phyloP scores from a whole-genome alignment of 2,329 filamentous ascomycete species.

The Teratosphaeria nubilosa region DNA sequence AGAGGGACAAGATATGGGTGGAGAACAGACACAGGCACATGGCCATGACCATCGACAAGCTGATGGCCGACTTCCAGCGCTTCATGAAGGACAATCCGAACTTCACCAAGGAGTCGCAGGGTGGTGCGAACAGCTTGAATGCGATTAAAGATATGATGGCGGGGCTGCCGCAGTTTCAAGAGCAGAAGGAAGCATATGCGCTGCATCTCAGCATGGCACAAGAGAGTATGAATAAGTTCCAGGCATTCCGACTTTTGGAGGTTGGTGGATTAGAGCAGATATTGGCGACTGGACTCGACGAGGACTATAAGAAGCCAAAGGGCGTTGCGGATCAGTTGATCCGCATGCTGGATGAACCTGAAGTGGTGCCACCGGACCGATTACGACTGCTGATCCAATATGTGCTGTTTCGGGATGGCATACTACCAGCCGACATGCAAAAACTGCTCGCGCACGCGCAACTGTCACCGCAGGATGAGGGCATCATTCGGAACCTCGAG shows the following conservation, averaged over 20 bases:
- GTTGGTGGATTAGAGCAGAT: slow-evolving; percentile 82
- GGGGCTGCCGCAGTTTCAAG: slow-evolving; percentile 84
- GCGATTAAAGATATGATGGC: slow-evolving; percentile 96
- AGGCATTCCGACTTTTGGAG: slow-evolving; percentile 73
- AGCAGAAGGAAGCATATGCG: slow-evolving; percentile 91
- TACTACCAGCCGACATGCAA: slow-evolving; percentile 73
- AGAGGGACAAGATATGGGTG: slow-evolving; percentile 91
- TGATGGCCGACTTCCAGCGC: slow-evolving; percentile 84
- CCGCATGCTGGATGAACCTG: slow-evolving; percentile 76
- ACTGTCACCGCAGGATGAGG: slow-evolving; percentile 62
- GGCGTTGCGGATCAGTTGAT: slow-evolving; percentile 78
- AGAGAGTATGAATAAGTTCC: slow-evolving; percentile 91
- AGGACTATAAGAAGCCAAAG: slow-evolving; percentile 85
- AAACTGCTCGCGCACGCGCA: slow-evolving; percentile 76
- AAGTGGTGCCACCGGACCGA: slow-evolving; percentile 60
- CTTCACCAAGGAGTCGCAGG: slow-evolving; percentile 60
- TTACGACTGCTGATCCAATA: slow-evolving; percentile 80
- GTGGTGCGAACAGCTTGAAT: slow-evolving; percentile 66
- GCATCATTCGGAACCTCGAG: slow-evolving; percentile 67
- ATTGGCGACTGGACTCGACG: slow-evolving; percentile 82
- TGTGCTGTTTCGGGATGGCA: slow-evolving; percentile 72
- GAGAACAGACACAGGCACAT: slow-evolving; percentile 92
- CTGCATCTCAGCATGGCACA: slow-evolving; percentile 94
- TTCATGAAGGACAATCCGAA: slow-evolving; percentile 88
- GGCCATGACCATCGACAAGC: slow-evolving; percentile 92